Percentiles rank a stretch among this genome's conserved stretches.
Conservation (phyloP, 108 stramenopile genomes). For the Cyclotella cryptica region DNA sequence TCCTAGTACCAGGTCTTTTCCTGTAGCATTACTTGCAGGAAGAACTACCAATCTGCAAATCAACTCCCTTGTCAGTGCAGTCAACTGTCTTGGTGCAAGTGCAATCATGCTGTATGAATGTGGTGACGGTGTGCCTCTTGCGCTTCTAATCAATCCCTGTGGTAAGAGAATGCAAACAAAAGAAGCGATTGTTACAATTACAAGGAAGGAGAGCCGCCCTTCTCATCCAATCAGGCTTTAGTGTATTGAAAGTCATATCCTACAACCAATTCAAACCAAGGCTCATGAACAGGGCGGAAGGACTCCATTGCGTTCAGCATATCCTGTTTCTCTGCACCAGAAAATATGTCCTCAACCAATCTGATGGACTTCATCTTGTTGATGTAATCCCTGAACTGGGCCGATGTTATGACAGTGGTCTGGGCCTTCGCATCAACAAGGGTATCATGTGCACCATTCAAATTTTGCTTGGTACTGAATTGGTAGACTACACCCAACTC, state of each 20-base stretch:
- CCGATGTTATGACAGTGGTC: background rate
- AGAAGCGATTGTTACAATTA: too few species aligned
- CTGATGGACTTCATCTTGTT: conserved; percentile 8
- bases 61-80: too few species aligned
- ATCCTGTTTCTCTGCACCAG: background rate
- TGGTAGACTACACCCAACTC: conserved; percentile 1
- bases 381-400: background rate
- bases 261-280: background rate
- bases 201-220: too few species aligned
- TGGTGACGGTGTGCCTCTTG: too few species aligned
- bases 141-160: too few species aligned
- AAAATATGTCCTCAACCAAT: background rate
- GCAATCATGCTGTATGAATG: too few species aligned
- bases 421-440: conserved; percentile 3
- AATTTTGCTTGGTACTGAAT: background rate
- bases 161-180: too few species aligned
- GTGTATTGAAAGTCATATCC: background rate
- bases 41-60: too few species aligned
- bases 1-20: too few species aligned
- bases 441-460: background rate
- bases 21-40: too few species aligned
- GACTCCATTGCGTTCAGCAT: conserved; percentile 8
- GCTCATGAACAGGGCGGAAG: background rate
- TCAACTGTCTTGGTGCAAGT: too few species aligned
- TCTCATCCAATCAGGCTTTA: too few species aligned